Percentiles rank a stretch among this genome's conserved stretches.
phyloP scores from a whole-genome alignment of 495 filamentous ascomycete species.

The Endocarpon pusillum region DNA sequence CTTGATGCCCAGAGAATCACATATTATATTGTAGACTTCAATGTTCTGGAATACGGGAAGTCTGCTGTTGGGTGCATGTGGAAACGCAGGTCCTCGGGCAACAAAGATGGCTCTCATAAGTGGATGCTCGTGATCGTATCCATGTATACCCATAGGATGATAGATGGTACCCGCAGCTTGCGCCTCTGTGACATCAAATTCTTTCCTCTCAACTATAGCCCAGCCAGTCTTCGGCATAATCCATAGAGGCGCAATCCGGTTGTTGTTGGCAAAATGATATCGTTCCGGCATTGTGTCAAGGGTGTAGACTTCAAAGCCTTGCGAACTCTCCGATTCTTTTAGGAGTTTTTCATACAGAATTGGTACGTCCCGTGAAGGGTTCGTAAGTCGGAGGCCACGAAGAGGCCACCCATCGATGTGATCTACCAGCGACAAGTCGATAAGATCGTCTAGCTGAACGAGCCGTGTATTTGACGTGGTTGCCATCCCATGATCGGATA shows the following conservation, averaged over 20 bases:
- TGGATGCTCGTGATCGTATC: constrained; percentile 78
- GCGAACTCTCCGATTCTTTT: constrained; percentile 31
- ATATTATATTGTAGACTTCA: constrained; percentile 90
- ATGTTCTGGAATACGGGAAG: constrained; percentile 80
- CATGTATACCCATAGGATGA: constrained; percentile 64
- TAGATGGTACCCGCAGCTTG: constrained; percentile 46
- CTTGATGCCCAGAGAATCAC: constrained; percentile 56
- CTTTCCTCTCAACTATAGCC: constrained; percentile 64
- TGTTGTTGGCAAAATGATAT: constrained; percentile 72
- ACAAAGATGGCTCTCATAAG: constrained; percentile 89
- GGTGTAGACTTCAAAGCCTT: constrained; percentile 70
- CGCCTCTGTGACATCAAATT: constrained; percentile 52
- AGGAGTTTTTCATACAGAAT: constrained; percentile 30
- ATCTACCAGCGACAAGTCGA: constrained; percentile 55
- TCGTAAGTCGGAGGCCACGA: constrained; percentile 51
- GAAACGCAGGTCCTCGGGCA: constrained; percentile 75
- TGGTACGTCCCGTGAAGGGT: constrained; percentile 15
- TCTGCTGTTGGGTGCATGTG: constrained; percentile 62
- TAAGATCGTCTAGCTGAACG: constrained; percentile 81
- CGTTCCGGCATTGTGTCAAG: constrained; percentile 74
- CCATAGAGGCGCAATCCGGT: constrained; percentile 84
- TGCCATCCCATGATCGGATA: constrained; percentile 97
- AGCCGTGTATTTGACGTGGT: constrained; percentile 68
- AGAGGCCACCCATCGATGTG: constrained; percentile 93
- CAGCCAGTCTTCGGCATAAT: constrained; percentile 80